Evolutionary conservation across 768 basidiomycete genomes (phyloP), one percentile per base, ranked within the genome.

Genomic region (Lactarius evosmus): DNA sequence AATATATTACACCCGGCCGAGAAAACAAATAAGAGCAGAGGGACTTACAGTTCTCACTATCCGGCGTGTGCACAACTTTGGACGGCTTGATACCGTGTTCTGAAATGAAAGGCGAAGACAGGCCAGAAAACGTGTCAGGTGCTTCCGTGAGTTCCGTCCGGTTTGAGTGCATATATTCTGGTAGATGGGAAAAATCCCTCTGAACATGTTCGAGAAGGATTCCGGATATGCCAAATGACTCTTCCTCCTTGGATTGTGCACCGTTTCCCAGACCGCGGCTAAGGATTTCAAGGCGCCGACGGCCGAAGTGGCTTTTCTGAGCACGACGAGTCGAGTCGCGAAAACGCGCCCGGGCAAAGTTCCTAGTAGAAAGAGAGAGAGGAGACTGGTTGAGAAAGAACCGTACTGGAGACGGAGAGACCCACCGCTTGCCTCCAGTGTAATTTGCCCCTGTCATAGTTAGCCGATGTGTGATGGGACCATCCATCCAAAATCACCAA

Each of bases 221-320:
- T 2, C 44, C 25, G 1, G 53, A 52, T 49, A 53, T 57, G 7
- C 60, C 64, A 30, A 30, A 17, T 30, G 41, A 11, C 27, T 33
- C 27, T 33, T 58, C 53, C 33, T 30, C n/a, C 14, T 38, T 51
- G 22, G 19, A 4, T 12, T 30, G 29, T 3, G 29, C 25, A 7
- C 54, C 36, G n/a, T 46, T 58, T 36, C 22, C 61, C 32, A 69
- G 54, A 53, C 40, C 50, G 30, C 60, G 60, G 40, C 63, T 58
- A 14, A 69, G 58, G 51, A 69, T 58, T 27, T 63, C 66, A 22
- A 64, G 56, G 3, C 67, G 65, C 32, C 58, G 54, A 32, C 60
- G 62, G n/a, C 68, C 66, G 19, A 69, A 69, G 57, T 69, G 68
- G 22, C 56, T 58, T 56, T 67, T 69, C 38, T 67, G 62, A 32